Evolutionary conservation across 2,329 filamentous ascomycete genomes (phyloP).

Genomic region (Fusarium circinatum): DNA sequence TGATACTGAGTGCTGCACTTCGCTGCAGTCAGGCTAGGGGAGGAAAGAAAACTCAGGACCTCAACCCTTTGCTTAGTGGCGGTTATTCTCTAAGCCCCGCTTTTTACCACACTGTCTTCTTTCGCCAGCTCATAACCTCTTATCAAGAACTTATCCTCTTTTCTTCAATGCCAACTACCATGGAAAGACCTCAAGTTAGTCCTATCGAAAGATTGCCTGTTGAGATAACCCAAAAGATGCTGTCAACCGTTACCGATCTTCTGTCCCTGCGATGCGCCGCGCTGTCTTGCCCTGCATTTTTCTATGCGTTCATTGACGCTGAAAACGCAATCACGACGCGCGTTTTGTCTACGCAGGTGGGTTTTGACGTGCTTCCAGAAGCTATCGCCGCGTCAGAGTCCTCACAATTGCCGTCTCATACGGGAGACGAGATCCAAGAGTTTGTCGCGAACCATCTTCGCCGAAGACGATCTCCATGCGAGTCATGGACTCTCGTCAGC

Average conservation of each 20-base stretch:
- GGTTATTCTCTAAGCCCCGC: background rate
- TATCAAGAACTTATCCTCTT: background rate
- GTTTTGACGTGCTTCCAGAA: background rate
- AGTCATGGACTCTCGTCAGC: background rate
- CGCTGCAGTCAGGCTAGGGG: too few species aligned
- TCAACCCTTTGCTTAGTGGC: too few species aligned
- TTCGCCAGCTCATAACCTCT: background rate
- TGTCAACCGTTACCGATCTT: background rate
- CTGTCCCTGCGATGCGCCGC: background rate
- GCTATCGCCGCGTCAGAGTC: background rate
- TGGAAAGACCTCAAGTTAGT: background rate
- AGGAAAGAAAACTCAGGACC: too few species aligned
- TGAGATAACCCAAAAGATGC: background rate
- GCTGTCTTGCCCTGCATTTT: background rate
- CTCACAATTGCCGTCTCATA: background rate
- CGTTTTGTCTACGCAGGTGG: background rate
- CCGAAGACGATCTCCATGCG: background rate
- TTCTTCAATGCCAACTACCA: background rate
- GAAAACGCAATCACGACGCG: background rate
- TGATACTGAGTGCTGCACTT: too few species aligned
- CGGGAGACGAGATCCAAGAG: background rate
- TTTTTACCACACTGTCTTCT: background rate
- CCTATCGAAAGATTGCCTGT: background rate
- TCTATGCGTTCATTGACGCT: background rate
- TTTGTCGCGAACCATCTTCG: background rate